Conservation (phyloP, 2,329 filamentous ascomycete species). For the Cercospora sp. region DNA sequence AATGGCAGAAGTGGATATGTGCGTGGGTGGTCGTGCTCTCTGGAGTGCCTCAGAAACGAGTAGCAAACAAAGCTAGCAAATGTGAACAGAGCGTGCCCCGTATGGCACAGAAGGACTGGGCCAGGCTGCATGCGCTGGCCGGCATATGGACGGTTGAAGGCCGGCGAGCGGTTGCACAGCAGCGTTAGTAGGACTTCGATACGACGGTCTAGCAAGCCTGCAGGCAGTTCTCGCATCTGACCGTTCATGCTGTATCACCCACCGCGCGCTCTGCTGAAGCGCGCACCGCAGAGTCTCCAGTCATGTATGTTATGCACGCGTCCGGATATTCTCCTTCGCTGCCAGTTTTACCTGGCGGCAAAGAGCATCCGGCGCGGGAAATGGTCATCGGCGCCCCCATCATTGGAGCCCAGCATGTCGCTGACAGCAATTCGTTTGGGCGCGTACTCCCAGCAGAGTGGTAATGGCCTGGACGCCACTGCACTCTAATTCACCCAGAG, state of each 20-base stretch:
- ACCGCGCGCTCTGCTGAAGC: not conserved
- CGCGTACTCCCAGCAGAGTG: not conserved
- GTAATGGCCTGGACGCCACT: not conserved
- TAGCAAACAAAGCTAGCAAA: slow-evolving; percentile 14
- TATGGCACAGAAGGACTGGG: not conserved
- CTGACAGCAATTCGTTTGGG: not conserved
- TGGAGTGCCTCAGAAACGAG: slow-evolving; percentile 2
- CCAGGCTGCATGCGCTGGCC: not conserved
- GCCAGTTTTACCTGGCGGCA: not conserved
- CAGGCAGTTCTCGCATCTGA: slow-evolving; percentile 1
- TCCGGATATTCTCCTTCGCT: not conserved
- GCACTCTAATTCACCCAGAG: not conserved
- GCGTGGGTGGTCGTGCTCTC: not conserved
- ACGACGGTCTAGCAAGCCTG: slow-evolving; percentile 5
- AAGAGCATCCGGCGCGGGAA: not conserved
- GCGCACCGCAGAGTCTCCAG: not conserved
- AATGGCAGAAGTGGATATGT: not conserved
- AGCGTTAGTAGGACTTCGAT: slow-evolving; percentile 8
- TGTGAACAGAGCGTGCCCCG: slow-evolving; percentile 1
- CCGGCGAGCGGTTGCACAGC: slow-evolving; percentile 1
- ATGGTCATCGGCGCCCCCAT: not conserved
- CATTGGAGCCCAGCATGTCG: not conserved
- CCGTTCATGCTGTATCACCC: slow-evolving; percentile 1
- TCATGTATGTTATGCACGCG: not conserved
- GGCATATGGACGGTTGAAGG: slow-evolving; percentile 8